These are phyloP conservation scores for Exophiala alcalophila DNA, from an alignment of 2,329 filamentous ascomycete genomes.

Conservation along the genomic window DNA sequence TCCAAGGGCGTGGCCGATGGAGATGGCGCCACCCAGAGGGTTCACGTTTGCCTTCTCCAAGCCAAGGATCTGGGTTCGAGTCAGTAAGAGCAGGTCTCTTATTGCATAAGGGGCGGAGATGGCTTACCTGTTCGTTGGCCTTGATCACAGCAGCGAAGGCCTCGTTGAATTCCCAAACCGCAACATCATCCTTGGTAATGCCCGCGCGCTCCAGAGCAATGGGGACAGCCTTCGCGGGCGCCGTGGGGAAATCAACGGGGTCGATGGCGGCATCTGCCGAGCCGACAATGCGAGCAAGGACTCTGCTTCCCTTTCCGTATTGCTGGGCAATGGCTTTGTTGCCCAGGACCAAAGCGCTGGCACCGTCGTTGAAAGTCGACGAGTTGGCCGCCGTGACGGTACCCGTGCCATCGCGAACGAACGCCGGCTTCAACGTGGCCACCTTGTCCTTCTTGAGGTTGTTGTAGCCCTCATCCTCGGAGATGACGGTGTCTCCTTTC, in stretches of 20 bases:
- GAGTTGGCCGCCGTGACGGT: constrained; percentile 94
- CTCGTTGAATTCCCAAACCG: constrained; percentile 98
- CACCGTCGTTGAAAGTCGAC: constrained; percentile 91
- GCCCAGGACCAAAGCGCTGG: constrained; percentile 80
- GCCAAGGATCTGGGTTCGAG: constrained; percentile 63
- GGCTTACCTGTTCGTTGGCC: constrained; percentile 76
- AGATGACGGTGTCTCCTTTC: constrained; percentile 77
- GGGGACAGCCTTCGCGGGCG: constrained; percentile 87
- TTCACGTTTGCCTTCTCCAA: constrained; percentile 79
- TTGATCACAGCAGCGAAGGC: constrained; percentile 95
- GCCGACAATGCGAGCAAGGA: constrained; percentile 81
- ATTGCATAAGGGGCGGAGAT: constrained; percentile 3
- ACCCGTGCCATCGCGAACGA: constrained; percentile 77
- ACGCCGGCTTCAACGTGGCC: constrained; percentile 82
- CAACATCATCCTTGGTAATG: constrained; percentile 85
- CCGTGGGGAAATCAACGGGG: constrained; percentile 89
- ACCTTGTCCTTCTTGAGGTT: constrained; percentile 86
- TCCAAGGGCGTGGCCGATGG: constrained; percentile 84
- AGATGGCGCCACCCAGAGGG: constrained; percentile 84
- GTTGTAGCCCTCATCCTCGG: constrained; percentile 83
- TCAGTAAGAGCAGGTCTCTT: constrained; percentile 9
- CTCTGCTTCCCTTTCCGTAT: constrained; percentile 72
- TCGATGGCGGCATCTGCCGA: constrained; percentile 89
- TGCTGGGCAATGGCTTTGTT: constrained; percentile 76
- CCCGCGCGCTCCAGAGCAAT: constrained; percentile 84